Base-by-base conservation (phyloP, 2,329 filamentous ascomycete genomes). In the Penicillium sp. region DNA sequence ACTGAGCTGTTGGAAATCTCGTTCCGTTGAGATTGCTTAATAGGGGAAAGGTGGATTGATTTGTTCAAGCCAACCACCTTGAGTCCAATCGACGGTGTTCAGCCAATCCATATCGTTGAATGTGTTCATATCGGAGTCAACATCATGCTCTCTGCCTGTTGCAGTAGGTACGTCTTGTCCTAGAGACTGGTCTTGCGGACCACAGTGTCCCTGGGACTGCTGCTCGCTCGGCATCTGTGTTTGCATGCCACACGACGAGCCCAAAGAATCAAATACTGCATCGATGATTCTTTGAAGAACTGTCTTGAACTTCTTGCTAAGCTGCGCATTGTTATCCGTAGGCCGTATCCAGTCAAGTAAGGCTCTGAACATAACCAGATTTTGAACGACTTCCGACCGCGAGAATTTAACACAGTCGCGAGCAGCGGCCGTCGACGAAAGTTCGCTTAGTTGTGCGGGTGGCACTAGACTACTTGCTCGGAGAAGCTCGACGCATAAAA, bases 31-130 rank as follows among this genome's bases (percentile, higher is more conserved):
- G 7, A 12, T 23, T 45, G 29, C 13, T 23, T 23, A 32, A n/a
- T 42, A 42, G 9, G 40, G 18, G 23, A 46, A 46, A 4, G 29
- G 27, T n/a, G 44, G 44, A 34, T 46, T 46, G 12, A 13, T 35
- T 35, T 46, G 34, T 13, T 48, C 46, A 38, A 48, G 46, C 46
- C 46, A 48, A 16, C 32, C 31, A 27, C 35, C 35, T 16, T 48
- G 46, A 35, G 46, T 48, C 46, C 46, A 48, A 29, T 48, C 46
- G 18, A 48, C 23, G 13, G 34, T 48, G 46, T 48, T 48, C n/a
- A 48, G 34, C 46, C 46, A 48, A 29, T 48, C 46, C 46, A 48
- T 48, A 29, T 48, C 34, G 13, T 38, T 21, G 7, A 48, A 37
- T 25, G 34, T n/a, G 16, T 18, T 48, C n/a, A 38, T n/a, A 7